Percentiles rank a stretch among this genome's conserved stretches.
These are phyloP conservation scores for Ophiostoma sp. DNA, from an alignment of 2,329 filamentous ascomycete species.

Conservation along the genomic window DNA sequence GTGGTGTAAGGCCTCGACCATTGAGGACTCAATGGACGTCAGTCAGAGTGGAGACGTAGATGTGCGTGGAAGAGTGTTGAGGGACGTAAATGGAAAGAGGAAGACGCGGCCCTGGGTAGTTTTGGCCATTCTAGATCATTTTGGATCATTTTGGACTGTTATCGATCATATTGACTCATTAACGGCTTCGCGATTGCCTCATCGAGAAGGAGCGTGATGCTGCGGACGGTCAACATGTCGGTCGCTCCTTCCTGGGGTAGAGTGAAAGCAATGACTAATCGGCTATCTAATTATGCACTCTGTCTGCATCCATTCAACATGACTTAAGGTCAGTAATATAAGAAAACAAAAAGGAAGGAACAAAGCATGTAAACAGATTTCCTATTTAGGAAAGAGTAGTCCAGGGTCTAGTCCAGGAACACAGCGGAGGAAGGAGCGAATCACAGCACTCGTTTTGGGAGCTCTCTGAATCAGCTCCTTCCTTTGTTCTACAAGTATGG, in stretches of 20 bases:
- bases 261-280: background rate
- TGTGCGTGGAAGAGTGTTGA: background rate
- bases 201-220: background rate
- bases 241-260: conserved; percentile 17
- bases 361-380: conserved; percentile 28
- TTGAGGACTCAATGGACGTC: background rate
- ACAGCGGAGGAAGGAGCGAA: conserved; percentile 14
- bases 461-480: background rate
- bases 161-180: background rate
- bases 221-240: conserved; percentile 2
- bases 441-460: conserved; percentile 14
- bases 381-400: conserved; percentile 21
- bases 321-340: background rate
- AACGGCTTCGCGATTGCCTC: background rate
- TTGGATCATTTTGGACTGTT: too few species aligned
- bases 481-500: background rate
- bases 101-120: background rate
- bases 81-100: background rate
- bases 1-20: background rate
- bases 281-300: background rate
- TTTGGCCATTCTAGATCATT: background rate
- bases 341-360: conserved; percentile 6
- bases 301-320: too few species aligned
- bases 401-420: conserved; percentile 4
- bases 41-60: conserved; percentile 7